phyloP scores from a whole-genome alignment of 176 grass and related monocot genomes.

The Avena eriantha region DNA sequence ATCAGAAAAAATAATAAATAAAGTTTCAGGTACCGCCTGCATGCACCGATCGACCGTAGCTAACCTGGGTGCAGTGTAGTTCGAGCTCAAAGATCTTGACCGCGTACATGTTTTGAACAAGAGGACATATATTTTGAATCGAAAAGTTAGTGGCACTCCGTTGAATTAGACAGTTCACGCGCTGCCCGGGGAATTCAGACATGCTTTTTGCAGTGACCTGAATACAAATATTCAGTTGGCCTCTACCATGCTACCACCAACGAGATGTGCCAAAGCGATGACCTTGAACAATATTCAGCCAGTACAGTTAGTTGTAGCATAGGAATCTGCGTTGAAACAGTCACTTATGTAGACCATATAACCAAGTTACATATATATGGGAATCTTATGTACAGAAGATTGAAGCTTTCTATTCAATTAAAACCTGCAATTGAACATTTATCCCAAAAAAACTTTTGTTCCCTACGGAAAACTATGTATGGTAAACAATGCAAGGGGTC shows the following conservation, averaged over 20 bases:
- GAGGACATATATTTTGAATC: not conserved
- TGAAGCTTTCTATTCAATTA: too few relatives aligned
- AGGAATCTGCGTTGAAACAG: too few relatives aligned
- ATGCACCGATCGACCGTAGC: not conserved
- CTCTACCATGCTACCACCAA: not conserved
- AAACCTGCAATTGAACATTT: too few relatives aligned
- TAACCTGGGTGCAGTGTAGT: not conserved
- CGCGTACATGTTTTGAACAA: not conserved
- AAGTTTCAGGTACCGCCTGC: not conserved
- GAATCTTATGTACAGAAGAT: too few relatives aligned
- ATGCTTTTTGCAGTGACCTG: not conserved
- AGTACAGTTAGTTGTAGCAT: too few relatives aligned
- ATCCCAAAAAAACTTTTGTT: too few relatives aligned
- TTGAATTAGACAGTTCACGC: not conserved
- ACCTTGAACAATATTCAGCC: not conserved
- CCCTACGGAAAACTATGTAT: too few relatives aligned
- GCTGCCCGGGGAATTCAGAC: slow-evolving; percentile 4
- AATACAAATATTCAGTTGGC: not conserved
- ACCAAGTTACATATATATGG: too few relatives aligned
- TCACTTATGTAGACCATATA: too few relatives aligned
- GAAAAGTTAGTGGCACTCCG: not conserved
- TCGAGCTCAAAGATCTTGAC: slow-evolving; percentile 12
- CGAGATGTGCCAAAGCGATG: not conserved
- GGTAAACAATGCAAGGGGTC: too few relatives aligned
- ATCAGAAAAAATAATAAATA: not conserved